Evolutionary conservation across 352 stramenopile species (phyloP), one percentile per base, ranked within the genome.

Genomic region (Pythium oligandrum): DNA sequence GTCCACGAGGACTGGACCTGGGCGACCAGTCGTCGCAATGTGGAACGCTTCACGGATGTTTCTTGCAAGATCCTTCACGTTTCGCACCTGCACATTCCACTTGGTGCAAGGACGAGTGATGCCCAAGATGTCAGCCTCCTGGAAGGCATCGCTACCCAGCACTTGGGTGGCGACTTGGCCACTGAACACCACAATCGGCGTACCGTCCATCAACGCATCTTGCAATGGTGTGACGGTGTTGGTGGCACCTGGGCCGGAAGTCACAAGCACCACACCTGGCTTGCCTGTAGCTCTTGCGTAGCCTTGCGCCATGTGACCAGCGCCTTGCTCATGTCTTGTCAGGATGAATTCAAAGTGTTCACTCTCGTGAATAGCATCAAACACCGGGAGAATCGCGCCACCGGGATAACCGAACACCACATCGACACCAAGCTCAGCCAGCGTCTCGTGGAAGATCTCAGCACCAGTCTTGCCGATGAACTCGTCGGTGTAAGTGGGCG

Each of bases 31-130:
- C 33, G 89, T 93, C 12, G 95, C 91, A 40, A 98, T 90, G 68
- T 97, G 95, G 72, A 98, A 98, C 8, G 95, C 95, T 61, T 98
- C 96, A 55, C 96, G 93, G 70, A 98, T 96, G 57, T 91, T 94
- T 48, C 95, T 86, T 6, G 95, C 93, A 53, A 98, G 69, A 64
- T 98, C 95, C 44, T 96, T 96, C 30, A 97, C 90, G 67, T 89
- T 88, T 52, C 95, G 96, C 64, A 98, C 96, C 66, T 98, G 91
- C 61, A 98, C 94, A 60, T 96, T 98, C 92, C 92, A 98, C 83
- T 98, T 98, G 57, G 93, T 98, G 63, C 88, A 97, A 31, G 92
- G 91, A 17, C 75, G 83, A 39, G 63, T 96, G 74, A 90, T 94
- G 40, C 84, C 84, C 50, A 94, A 51, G 36, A 94, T 75, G 55